Percentiles rank a stretch among this genome's conserved stretches.
Conservation (phyloP, 208 protist species). For the Wallacemonas collosoma region DNA sequence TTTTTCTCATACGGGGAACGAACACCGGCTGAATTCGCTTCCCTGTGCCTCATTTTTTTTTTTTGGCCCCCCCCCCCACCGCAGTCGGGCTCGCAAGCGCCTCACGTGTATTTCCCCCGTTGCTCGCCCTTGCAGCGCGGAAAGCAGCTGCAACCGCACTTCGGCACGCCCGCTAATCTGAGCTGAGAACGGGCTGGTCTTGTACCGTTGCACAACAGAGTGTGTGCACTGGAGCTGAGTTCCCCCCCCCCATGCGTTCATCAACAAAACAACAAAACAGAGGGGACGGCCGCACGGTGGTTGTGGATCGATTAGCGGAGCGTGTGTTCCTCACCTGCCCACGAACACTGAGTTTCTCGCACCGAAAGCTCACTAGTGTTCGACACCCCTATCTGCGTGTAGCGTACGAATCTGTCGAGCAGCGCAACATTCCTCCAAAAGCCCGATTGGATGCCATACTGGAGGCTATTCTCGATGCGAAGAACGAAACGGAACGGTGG, state of each 20-base stretch:
- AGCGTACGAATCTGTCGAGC: conserved; percentile 34
- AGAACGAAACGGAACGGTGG: conserved; percentile 58
- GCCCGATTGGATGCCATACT: conserved; percentile 45
- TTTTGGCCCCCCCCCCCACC: too few species aligned
- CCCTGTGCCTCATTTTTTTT: too few species aligned
- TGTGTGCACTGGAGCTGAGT: too few species aligned
- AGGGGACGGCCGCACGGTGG: conserved; percentile 25
- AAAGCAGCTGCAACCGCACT: too few species aligned
- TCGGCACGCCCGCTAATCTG: too few species aligned
- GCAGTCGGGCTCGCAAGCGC: too few species aligned
- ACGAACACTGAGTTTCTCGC: conserved; percentile 69
- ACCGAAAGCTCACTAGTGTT: conserved; percentile 59
- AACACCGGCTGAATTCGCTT: too few species aligned
- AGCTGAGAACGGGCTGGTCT: too few species aligned
- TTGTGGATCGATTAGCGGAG: conserved; percentile 61
- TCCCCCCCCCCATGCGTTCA: neutral
- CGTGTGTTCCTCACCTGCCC: conserved; percentile 62
- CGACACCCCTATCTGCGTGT: conserved; percentile 72
- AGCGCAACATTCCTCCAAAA: conserved; percentile 16
- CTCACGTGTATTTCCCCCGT: too few species aligned
- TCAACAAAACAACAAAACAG: neutral
- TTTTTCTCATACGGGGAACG: conserved; percentile 14
- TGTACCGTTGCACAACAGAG: too few species aligned
- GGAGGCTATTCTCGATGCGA: conserved; percentile 48
- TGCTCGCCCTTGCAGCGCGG: too few species aligned